Evolutionary conservation across 306 rosid genomes (phyloP), one percentile per base, ranked within the genome.

Genomic region (Malus sylvestris): DNA sequence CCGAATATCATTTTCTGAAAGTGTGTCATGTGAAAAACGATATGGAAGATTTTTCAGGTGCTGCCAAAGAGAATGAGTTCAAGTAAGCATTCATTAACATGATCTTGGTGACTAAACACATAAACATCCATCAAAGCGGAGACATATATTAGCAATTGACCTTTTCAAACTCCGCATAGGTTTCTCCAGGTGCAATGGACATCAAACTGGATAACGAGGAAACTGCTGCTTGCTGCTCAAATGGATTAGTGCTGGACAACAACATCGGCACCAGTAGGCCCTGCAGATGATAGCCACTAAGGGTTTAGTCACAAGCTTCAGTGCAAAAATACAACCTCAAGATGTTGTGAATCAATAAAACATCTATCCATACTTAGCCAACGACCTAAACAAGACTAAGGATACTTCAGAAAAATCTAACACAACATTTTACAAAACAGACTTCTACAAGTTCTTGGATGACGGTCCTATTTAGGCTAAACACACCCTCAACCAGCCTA

Each of bases 1-100:
- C 97, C 63, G 92, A 85, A 95, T 81, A 70, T 92, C 97, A 83
- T 86, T 89, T 86, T 92, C 97, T 4, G 97, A 86, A 80, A 95
- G 96, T 40, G 71, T 38, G 77, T 92, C 82, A 59, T 92, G 98
- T 53, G 89, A 83, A 80, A 77, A 76, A 60, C 88, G 81, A 73
- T 88, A 93, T 49, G 97, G 88, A 85, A 89, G 90, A 82, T 85
- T 80, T 75, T 78, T 87, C 85, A 95, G 81, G 83, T 88, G 85
- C 98, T 95, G 95, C 76, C 77, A 92, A 67, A 73, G 75, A 25
- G n/a, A 86, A 68, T 40, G 75, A 70, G 67, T 42, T 46, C 61
- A 68, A 80, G 77, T 89, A 74, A 85, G 79, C 63, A 72, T 32
- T 78, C 67, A 58, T 14, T 19, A 57, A 59, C 12, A 59, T 23